Evolutionary conservation across 805 yeast species (phyloP).

Genomic region (Yarrowia keelungensis): DNA sequence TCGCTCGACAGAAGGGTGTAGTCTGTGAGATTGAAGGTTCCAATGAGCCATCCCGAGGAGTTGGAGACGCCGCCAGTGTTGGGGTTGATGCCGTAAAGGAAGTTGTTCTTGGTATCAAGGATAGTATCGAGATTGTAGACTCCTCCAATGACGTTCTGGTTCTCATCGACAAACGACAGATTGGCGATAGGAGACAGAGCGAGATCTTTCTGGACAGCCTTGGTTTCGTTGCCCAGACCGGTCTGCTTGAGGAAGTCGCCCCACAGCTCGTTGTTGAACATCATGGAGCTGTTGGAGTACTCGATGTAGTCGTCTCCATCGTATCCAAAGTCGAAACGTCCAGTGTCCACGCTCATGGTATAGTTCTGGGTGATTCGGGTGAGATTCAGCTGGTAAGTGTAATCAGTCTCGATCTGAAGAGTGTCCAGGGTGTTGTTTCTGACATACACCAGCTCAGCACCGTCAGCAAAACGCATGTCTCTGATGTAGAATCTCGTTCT

Average conservation of each 20-base stretch:
- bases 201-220: neutral
- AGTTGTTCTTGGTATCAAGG: neutral
- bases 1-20: neutral
- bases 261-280: neutral
- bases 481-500: constrained; percentile 16
- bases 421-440: constrained; percentile 26
- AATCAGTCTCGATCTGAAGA: constrained; percentile 8
- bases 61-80: neutral
- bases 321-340: constrained; percentile 4
- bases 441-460: constrained; percentile 6
- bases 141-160: constrained; percentile 13
- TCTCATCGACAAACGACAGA: neutral
- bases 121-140: constrained; percentile 9
- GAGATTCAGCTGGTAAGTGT: neutral
- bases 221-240: neutral
- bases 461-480: neutral
- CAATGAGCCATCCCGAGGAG: neutral
- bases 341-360: constrained; percentile 4
- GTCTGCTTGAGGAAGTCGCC: constrained; percentile 12
- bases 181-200: neutral
- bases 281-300: constrained; percentile 1
- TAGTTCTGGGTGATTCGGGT: neutral
- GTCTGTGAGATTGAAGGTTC: neutral
- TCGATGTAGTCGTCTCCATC: constrained; percentile 4
- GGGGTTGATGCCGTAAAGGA: constrained; percentile 21